phyloP scores from a whole-genome alignment of 306 rosid species.

The Oxytropis ochrocephala region DNA sequence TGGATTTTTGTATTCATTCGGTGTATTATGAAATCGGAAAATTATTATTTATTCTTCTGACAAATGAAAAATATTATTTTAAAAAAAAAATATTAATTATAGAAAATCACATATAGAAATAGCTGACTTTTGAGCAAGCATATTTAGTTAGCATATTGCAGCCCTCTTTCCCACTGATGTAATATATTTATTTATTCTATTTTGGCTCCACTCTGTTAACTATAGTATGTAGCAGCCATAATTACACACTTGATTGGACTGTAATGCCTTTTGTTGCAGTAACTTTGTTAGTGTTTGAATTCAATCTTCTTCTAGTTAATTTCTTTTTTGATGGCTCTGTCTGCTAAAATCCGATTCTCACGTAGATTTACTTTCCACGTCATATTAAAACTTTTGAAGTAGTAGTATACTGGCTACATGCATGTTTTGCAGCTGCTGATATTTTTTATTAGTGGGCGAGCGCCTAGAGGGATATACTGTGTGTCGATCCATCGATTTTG shows the following conservation, averaged over 20 bases:
- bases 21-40: not conserved
- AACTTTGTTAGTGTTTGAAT: not conserved
- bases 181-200: not conserved
- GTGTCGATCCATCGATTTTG: too few relatives aligned
- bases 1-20: not conserved
- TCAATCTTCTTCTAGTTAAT: not conserved
- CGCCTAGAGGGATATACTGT: not conserved
- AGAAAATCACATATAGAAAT: not conserved
- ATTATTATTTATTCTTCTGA: too few relatives aligned
- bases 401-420: not conserved
- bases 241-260: not conserved
- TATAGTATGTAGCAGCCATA: not conserved
- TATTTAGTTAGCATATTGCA: not conserved
- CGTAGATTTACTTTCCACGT: slow-evolving; percentile 4
- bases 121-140: slow-evolving; percentile 38
- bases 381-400: not conserved
- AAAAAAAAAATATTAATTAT: too few relatives aligned
- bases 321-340: slow-evolving; percentile 9
- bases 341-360: slow-evolving; percentile 1
- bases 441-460: not conserved
- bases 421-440: not conserved
- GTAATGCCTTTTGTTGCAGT: not conserved
- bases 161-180: not conserved
- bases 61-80: too few relatives aligned
- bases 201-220: not conserved